Base-by-base conservation (phyloP, 2,329 filamentous ascomycete genomes). In the Acephala macrosclerotiorum region DNA sequence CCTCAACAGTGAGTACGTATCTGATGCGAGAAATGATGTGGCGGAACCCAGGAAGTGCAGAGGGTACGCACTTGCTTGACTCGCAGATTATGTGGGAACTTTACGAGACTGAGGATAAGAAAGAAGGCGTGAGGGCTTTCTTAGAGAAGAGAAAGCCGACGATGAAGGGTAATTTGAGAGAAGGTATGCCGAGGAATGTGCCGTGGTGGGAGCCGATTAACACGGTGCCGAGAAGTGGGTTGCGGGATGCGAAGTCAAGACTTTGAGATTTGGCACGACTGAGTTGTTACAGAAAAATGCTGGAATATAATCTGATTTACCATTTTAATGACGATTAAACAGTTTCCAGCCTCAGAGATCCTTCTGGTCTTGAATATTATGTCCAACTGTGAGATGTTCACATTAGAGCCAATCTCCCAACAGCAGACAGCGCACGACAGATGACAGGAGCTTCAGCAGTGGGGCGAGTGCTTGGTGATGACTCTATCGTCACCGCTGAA, bases 21-120 rank as follows among this genome's bases (percentile, higher is more conserved):
- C 74, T 92, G 63, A 92, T 91, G 84, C 85, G 87, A 72, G 90
- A 92, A 70, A 78, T 93, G 80, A 88, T 93, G 80, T 92, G 84
- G 68, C 78, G 86, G 26, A 82, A 83, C 49, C 80, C 82, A 0
- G 80, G 78, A 18, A 86, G 82, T 38, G 85, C 90, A 0, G 91
- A 93, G 78, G 89, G 83, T 58, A 85, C 90, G 60, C 90, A 92
- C 79, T 77, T 92, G 68, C 78, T 93, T 29, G 91, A 93, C 77
- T 88, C 84, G 66, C 81, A 80, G 64, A 75, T 91, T 22, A 82
- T 90, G 61, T 87, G 83, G 73, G 85, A 89, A 68, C 65, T 90
- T 68, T 87, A 88, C 76, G 79, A 78, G 8, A 84, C 56, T 20
- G 56, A 67, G 57, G 87, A 89, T 71, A 87, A 88, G 68, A 82